phyloP scores from a whole-genome alignment of 306 rosid species.

The Cicer bijugum region DNA sequence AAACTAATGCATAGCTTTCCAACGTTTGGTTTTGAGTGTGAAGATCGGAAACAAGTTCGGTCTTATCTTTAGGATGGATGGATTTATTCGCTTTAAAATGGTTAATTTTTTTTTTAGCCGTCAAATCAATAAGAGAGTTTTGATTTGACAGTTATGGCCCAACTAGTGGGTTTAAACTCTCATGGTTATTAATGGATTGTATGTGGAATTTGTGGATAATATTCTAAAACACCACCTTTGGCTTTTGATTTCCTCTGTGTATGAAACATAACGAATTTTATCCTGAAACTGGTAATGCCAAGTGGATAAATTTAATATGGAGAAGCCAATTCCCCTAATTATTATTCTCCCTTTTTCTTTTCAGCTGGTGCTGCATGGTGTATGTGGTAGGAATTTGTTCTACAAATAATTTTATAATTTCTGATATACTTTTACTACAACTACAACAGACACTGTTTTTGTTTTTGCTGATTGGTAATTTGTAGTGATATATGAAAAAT shows the following conservation, averaged over 20 bases:
- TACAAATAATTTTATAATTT: conserved; percentile 11
- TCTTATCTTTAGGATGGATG: conserved; percentile 45
- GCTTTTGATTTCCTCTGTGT: conserved; percentile 34
- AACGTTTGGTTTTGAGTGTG: conserved; percentile 41
- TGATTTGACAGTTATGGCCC: conserved; percentile 41
- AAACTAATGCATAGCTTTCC: not conserved
- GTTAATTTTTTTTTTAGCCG: conserved; percentile 48
- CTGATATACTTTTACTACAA: not conserved
- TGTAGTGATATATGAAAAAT: conserved; percentile 42
- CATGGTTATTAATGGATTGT: conserved; percentile 37
- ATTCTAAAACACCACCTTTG: conserved; percentile 47
- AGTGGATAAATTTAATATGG: conserved; percentile 49
- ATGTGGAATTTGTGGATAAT: conserved; percentile 54
- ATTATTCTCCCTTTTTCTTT: conserved; percentile 35
- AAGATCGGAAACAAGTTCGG: conserved; percentile 40
- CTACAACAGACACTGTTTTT: conserved; percentile 35
- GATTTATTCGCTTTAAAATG: conserved; percentile 43
- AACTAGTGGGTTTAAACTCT: conserved; percentile 45
- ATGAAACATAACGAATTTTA: conserved; percentile 56
- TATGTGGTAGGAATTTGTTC: conserved; percentile 41
- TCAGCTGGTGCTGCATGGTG: conserved; percentile 28
- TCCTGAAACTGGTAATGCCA: conserved; percentile 52
- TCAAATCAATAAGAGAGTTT: conserved; percentile 45
- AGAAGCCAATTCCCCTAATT: conserved; percentile 41
- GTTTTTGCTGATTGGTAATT: conserved; percentile 40